Percentiles rank a stretch among this genome's conserved stretches.
phyloP scores from a whole-genome alignment of 1,284 basidiomycete genomes.

The Ceratobasidium sp. region DNA sequence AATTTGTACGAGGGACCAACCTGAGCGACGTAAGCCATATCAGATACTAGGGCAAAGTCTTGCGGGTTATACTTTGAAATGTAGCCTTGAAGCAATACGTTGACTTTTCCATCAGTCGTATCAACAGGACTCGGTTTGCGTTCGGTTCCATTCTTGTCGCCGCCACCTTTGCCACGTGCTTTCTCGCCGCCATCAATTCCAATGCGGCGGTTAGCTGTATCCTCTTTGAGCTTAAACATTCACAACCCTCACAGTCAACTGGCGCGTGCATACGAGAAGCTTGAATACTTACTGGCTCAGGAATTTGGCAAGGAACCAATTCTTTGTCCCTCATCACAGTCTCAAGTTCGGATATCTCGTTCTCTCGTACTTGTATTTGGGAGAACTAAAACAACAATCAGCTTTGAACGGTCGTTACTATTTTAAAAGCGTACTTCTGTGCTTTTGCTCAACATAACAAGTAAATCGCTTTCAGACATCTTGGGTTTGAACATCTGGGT shows the following conservation, averaged over 20 bases:
- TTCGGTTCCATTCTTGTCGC: neutral
- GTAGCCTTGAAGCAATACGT: slow-evolving; percentile 91
- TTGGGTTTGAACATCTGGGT: slow-evolving; percentile 69
- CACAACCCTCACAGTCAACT: too few species aligned
- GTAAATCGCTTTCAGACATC: slow-evolving; percentile 95
- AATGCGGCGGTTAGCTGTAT: slow-evolving; percentile 31
- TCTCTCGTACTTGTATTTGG: slow-evolving; percentile 93
- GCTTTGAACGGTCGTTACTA: neutral
- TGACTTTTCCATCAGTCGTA: slow-evolving; percentile 90
- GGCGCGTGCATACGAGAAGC: neutral
- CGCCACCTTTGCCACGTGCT: slow-evolving; percentile 21
- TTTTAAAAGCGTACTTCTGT: slow-evolving; percentile 82
- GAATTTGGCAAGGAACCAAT: slow-evolving; percentile 78
- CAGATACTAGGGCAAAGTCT: slow-evolving; percentile 97
- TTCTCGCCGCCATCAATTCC: slow-evolving; percentile 23
- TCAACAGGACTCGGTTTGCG: slow-evolving; percentile 50
- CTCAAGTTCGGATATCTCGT: slow-evolving; percentile 86
- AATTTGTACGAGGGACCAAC: slow-evolving; percentile 44
- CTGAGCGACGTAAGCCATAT: slow-evolving; percentile 91
- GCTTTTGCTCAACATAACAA: slow-evolving; percentile 86
- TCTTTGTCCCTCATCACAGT: slow-evolving; percentile 63
- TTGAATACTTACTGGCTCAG: slow-evolving; percentile 43
- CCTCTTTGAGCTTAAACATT: neutral
- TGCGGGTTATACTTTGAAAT: slow-evolving; percentile 85
- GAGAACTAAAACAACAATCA: slow-evolving; percentile 68